These are phyloP conservation scores for Saksenaea oblongispora DNA, from an alignment of 371 early-diverging fungal species.

Conservation along the genomic window DNA sequence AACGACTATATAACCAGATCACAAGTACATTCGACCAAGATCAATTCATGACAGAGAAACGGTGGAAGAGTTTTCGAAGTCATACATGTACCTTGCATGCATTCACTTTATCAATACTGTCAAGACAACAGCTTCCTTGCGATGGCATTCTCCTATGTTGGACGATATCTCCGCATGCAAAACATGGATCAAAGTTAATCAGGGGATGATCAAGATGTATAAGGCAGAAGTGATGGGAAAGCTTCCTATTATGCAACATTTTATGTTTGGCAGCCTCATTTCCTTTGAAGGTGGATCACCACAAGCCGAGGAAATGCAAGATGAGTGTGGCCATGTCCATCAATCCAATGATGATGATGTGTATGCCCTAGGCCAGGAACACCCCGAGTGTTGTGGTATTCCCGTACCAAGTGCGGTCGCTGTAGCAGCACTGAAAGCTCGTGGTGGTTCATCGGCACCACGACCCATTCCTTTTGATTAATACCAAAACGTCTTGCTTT, in stretches of 20 bases:
- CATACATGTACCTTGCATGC: constrained; percentile 93
- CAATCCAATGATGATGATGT: constrained; percentile 50
- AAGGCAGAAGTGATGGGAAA: constrained; percentile 94
- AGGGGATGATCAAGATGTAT: constrained; percentile 98
- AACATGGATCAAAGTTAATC: constrained; percentile 92
- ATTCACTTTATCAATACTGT: constrained; percentile 86
- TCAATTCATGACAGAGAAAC: constrained; percentile 84
- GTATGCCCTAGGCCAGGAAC: constrained; percentile 92
- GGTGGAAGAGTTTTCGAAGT: constrained; percentile 79
- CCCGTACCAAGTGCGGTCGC: constrained; percentile 94
- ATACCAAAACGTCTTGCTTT: background rate
- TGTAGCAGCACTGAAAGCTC: constrained; percentile 57
- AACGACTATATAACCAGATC: constrained; percentile 36
- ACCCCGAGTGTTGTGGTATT: constrained; percentile 94
- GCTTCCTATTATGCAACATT: constrained; percentile 98
- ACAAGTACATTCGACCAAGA: constrained; percentile 84
- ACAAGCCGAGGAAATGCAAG: constrained; percentile 45
- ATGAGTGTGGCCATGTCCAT: constrained; percentile 50
- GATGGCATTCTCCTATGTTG: constrained; percentile 95
- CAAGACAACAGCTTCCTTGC: constrained; percentile 60
- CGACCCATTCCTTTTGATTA: constrained; percentile 62
- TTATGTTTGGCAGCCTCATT: constrained; percentile 87
- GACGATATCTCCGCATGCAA: constrained; percentile 95
- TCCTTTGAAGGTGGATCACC: constrained; percentile 56
- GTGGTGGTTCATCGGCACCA: constrained; percentile 20